Evolutionary conservation across 2,329 filamentous ascomycete species (phyloP).

Genomic region (Fusarium gaditjirri): DNA sequence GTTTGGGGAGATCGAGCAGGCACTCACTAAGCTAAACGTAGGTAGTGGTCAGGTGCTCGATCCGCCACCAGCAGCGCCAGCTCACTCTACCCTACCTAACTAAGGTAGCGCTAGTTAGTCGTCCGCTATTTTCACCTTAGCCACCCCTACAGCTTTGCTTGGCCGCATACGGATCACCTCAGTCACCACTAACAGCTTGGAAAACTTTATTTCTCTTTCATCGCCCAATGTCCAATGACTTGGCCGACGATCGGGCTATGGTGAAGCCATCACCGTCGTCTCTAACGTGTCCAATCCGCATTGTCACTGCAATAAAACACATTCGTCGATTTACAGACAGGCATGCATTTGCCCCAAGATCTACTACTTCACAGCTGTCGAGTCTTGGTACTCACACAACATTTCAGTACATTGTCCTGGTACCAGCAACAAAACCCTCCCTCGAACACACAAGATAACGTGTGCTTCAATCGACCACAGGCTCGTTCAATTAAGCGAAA

Average conservation of each 20-base stretch:
- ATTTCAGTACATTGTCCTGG: background rate
- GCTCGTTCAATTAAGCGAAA: background rate
- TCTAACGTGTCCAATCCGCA: background rate
- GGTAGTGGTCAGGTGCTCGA: constrained; percentile 16
- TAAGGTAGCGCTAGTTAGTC: constrained; percentile 24
- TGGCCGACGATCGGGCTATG: constrained; percentile 3
- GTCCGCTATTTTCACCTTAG: constrained; percentile 5
- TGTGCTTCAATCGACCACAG: background rate
- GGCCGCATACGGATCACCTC: background rate
- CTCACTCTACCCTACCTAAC: no score
- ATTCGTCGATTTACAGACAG: background rate
- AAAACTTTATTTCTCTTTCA: constrained; percentile 20
- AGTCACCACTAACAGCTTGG: background rate
- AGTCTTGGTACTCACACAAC: background rate
- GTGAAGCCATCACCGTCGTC: constrained; percentile 15
- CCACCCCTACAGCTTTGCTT: background rate
- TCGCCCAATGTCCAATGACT: background rate
- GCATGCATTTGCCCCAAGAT: background rate
- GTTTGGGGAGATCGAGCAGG: constrained; percentile 32
- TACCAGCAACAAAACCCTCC: background rate
- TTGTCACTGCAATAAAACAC: background rate
- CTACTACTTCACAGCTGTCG: background rate
- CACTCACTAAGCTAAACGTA: background rate
- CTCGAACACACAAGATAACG: background rate
- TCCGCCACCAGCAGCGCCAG: constrained; percentile 11